Percentiles rank a stretch among this genome's conserved stretches.
These are phyloP conservation scores for Mychonastes homosphaera DNA, from an alignment of 139 green algal species.

Conservation along the genomic window DNA sequence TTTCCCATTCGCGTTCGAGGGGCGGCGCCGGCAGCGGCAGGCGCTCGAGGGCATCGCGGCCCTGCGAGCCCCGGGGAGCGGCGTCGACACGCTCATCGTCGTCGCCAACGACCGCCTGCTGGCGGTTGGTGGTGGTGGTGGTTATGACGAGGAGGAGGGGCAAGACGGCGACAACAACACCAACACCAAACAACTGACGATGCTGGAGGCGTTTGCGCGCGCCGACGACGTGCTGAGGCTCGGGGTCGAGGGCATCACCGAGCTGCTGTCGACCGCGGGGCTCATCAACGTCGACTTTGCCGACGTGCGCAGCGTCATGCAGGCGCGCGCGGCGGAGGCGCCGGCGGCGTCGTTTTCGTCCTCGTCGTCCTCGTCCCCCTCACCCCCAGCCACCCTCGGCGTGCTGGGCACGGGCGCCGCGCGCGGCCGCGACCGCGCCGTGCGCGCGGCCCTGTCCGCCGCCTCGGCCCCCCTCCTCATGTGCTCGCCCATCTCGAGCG, in stretches of 20 bases:
- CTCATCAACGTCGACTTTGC: slow-evolving; percentile 99
- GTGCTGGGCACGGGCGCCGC: slow-evolving; percentile 67
- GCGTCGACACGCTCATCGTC: slow-evolving; percentile 40
- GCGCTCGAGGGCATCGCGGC: slow-evolving; percentile 65
- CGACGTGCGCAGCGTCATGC: slow-evolving; percentile 94
- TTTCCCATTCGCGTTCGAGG: slow-evolving; percentile 92
- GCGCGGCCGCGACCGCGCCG: slow-evolving; percentile 48
- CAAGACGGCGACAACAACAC: too few relatives aligned
- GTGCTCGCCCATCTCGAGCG: slow-evolving; percentile 79
- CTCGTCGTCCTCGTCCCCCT: too few relatives aligned
- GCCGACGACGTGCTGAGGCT: slow-evolving; percentile 94
- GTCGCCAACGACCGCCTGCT: slow-evolving; percentile 56
- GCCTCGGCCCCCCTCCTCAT: slow-evolving; percentile 89
- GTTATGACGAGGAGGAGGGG: too few relatives aligned
- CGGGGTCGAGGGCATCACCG: slow-evolving; percentile 86
- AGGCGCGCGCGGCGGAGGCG: slow-evolving; percentile 82
- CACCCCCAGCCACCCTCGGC: too few relatives aligned
- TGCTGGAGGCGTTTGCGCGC: slow-evolving; percentile 90
- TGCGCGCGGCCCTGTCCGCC: slow-evolving; percentile 63
- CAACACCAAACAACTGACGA: too few relatives aligned
- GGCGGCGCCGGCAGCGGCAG: slow-evolving; percentile 36
- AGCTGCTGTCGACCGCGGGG: slow-evolving; percentile 96
- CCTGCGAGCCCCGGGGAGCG: slow-evolving; percentile 42
- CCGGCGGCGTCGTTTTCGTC: too few relatives aligned
- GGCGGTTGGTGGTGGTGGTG: slow-evolving; percentile 65